Conservation (phyloP, 2,329 filamentous ascomycete species). For the Leptographium wingfieldii region DNA sequence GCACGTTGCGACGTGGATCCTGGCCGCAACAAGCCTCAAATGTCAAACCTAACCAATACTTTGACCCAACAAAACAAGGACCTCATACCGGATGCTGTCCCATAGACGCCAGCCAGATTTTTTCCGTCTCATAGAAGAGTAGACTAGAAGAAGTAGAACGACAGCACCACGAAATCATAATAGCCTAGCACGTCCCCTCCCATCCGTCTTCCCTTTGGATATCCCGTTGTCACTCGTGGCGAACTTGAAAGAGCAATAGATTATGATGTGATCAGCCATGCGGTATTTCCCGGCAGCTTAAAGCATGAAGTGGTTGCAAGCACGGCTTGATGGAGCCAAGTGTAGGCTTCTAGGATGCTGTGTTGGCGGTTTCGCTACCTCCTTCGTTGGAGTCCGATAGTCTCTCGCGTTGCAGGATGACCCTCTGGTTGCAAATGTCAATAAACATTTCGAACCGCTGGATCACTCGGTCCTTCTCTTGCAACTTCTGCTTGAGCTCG, state of each 20-base stretch:
- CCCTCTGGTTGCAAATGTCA: conserved; percentile 54
- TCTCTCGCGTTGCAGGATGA: conserved; percentile 49
- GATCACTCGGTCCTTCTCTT: conserved; percentile 50
- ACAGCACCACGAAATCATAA: neutral
- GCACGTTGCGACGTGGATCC: neutral
- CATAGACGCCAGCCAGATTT: neutral
- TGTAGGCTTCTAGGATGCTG: neutral
- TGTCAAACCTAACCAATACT: neutral
- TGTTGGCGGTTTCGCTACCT: neutral
- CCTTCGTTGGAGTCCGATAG: conserved; percentile 24
- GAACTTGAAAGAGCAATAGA: neutral
- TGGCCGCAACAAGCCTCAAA: neutral
- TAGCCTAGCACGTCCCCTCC: neutral
- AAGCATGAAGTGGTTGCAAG: neutral
- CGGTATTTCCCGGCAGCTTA: neutral
- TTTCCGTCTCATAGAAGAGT: neutral
- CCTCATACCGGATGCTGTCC: neutral
- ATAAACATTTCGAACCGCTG: conserved; percentile 57
- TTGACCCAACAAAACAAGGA: neutral
- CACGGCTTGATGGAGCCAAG: neutral
- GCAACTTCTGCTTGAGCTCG: conserved; percentile 44
- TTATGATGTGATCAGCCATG: neutral
- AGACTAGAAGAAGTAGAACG: neutral
- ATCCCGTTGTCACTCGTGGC: neutral
- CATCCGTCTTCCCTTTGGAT: neutral